phyloP scores from a whole-genome alignment of 306 rosid genomes.

The Glycine latifolia region DNA sequence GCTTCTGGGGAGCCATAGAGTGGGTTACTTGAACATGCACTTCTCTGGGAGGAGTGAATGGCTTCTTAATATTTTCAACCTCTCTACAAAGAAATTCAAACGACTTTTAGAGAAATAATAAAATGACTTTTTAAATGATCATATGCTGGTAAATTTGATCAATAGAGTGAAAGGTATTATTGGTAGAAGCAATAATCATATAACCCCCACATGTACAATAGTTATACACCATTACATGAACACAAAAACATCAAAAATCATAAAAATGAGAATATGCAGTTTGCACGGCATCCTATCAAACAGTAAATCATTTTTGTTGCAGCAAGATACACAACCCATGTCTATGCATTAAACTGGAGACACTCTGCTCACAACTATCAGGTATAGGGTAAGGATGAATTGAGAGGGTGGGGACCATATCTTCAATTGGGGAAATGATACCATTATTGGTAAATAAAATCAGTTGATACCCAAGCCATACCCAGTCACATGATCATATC shows the following conservation, averaged over 20 bases:
- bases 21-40: slow-evolving; percentile 88
- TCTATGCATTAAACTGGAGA: not conserved
- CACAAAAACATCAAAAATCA: not conserved
- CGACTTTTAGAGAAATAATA: slow-evolving; percentile 30
- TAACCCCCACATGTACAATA: not conserved
- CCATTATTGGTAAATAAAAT: not conserved
- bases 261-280: not conserved
- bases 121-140: not conserved
- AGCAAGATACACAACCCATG: not conserved
- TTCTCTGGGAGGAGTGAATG: slow-evolving; percentile 80
- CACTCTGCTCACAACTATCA: not conserved
- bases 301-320: not conserved
- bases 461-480: not conserved
- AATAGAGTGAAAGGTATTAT: not conserved
- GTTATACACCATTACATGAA: not conserved
- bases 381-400: not conserved
- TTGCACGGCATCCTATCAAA: not conserved
- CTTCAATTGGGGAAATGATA: not conserved
- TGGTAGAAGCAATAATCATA: slow-evolving; percentile 11
- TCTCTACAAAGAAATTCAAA: slow-evolving; percentile 57
- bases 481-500: not conserved
- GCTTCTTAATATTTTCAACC: slow-evolving; percentile 76
- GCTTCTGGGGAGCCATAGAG: slow-evolving; percentile 89
- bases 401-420: too few relatives aligned
- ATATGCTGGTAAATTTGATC: not conserved